These are phyloP conservation scores for Nicotiana tabacum DNA, from an alignment of 257 asterid species.

Conservation along the genomic window DNA sequence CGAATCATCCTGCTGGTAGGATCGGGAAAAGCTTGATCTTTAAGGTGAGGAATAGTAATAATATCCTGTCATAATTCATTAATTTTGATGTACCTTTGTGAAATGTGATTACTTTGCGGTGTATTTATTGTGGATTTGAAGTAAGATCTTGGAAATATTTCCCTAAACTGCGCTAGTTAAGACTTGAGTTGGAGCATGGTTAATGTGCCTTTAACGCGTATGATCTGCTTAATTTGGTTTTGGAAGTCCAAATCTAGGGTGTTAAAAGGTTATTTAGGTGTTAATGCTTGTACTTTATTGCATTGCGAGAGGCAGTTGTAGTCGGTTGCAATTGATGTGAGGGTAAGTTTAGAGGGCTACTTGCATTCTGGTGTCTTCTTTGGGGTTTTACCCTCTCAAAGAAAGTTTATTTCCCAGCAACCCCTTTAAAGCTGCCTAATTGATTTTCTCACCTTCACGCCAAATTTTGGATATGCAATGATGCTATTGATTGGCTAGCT, in stretches of 20 bases:
- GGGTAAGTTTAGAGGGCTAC: background rate
- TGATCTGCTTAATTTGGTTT: background rate
- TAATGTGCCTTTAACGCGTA: background rate
- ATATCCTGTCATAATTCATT: background rate
- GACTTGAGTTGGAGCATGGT: background rate
- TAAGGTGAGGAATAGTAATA: slow-evolving; percentile 45
- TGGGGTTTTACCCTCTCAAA: background rate
- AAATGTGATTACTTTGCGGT: background rate
- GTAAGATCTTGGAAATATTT: background rate
- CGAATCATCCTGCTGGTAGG: slow-evolving; percentile 59
- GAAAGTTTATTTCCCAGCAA: background rate
- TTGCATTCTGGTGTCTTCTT: background rate
- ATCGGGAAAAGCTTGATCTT: slow-evolving; percentile 58
- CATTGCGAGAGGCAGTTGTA: background rate
- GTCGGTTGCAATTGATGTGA: background rate
- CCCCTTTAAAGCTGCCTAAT: background rate
- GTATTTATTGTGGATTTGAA: background rate
- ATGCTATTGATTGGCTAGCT: background rate
- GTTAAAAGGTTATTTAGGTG: background rate
- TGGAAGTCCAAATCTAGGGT: background rate
- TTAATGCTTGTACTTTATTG: background rate
- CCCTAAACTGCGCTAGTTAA: background rate
- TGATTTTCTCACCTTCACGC: background rate
- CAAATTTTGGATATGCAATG: background rate
- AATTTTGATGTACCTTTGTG: background rate